Base-by-base conservation (phyloP, 352 stramenopile genomes). In the Pythium rishiriense region DNA sequence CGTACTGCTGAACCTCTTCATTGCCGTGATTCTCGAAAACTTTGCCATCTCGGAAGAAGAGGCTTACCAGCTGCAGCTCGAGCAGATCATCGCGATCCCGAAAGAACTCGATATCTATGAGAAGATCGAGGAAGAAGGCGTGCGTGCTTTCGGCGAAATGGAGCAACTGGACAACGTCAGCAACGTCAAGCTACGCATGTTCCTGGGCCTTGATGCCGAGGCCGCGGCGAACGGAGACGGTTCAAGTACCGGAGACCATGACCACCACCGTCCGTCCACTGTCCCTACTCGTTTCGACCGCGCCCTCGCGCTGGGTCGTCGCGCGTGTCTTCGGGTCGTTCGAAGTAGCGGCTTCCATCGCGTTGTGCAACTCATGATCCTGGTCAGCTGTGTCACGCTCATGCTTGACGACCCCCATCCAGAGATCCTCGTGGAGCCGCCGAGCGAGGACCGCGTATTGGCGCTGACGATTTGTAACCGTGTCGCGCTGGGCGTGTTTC, bases 21-120 rank as follows among this genome's bases (percentile, higher is more conserved):
- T 93, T 46, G 84, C 84, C 45, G 84, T 91, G 47, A 93, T 91
- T 58, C 74, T 93, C 39, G 84, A 93, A 21, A 93, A 93, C 49
- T 93, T 93, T 58, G 77, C 81, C 14, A 88, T 93, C 41, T 83
- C 82, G 0, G 84, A 93, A 54, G 84, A 93, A 52, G 84, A 93
- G 59, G 84, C 84, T 3, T 93, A 93, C 25, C 84, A 93, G 35
- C 66, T 91, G n/a, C 84, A 93, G 64, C 76, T 93, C 24, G 82
- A 83, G 21, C 84, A 90, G 60, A 90, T 93, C 59, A 89, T 93
- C 42, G 84, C 84, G 21, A 90, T 90, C 50, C 84, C 84, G 2
- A 93, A 93, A 41, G 84, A 93, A 24, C 72, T 93, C 4, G 80
- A 89, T 35, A 93, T 93, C 35, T 88, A 89, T 50, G 84, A 93